Conservation (phyloP, 257 asterid genomes). For the Petrea volubilis region DNA sequence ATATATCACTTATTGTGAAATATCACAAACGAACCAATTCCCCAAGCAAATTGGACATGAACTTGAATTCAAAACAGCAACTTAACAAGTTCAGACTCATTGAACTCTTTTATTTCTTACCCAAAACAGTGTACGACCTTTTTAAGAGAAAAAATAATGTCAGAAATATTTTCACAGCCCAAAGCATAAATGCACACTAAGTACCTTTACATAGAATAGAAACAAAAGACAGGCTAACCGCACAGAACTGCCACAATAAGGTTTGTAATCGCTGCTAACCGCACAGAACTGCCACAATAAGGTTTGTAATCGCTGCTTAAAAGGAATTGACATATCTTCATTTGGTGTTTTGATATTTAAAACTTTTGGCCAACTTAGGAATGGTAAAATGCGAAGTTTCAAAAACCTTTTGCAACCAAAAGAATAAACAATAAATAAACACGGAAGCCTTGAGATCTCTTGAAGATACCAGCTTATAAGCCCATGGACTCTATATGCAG, state of each 20-base stretch:
- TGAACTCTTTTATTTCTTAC: neutral
- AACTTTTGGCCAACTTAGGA: slow-evolving; percentile 13
- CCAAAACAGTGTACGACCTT: neutral
- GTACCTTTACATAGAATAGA: neutral
- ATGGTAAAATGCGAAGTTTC: neutral
- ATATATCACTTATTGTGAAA: neutral
- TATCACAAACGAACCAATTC: slow-evolving; percentile 2
- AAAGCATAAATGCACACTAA: neutral
- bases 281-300: neutral
- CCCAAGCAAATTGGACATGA: slow-evolving; percentile 1
- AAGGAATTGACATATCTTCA: slow-evolving; percentile 7
- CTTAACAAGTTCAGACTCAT: neutral
- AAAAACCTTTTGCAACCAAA: slow-evolving; percentile 1
- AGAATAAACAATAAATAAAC: neutral
- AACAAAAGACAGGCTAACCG: neutral
- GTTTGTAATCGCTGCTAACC: neutral
- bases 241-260: neutral
- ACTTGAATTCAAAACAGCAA: neutral
- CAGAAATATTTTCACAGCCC: neutral
- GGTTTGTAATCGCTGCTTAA: neutral
- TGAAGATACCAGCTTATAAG: neutral
- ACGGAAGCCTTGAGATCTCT: slow-evolving; percentile 9
- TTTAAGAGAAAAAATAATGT: neutral
- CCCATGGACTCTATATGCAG: neutral
- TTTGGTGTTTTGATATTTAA: neutral